Evolutionary conservation across 768 basidiomycete species (phyloP).

Genomic region (Mycena rosella): DNA sequence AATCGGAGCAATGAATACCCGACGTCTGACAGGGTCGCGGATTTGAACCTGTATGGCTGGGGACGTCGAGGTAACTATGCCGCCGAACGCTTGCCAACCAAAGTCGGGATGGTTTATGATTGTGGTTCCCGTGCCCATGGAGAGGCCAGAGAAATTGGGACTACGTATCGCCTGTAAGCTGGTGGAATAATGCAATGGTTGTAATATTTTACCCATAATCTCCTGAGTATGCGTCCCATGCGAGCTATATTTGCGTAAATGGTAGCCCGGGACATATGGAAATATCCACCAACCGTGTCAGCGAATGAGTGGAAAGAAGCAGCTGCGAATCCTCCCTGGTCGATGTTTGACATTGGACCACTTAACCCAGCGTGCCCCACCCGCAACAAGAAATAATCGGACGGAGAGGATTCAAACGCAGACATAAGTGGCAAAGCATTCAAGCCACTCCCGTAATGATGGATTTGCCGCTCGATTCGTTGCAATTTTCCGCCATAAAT

Average conservation of each 20-base stretch:
- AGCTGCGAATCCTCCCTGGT: slow-evolving; percentile 67
- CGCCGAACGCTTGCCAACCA: slow-evolving; percentile 74
- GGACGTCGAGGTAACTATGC: slow-evolving; percentile 56
- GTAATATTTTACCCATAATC: slow-evolving; percentile 58
- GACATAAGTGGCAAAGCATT: slow-evolving; percentile 68
- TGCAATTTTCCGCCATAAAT: slow-evolving; percentile 68
- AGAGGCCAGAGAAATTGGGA: slow-evolving; percentile 68
- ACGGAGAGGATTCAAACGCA: slow-evolving; percentile 60
- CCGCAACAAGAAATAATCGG: slow-evolving; percentile 65
- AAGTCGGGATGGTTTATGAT: slow-evolving; percentile 67
- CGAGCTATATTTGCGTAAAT: slow-evolving; percentile 43
- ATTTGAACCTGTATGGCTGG: slow-evolving; percentile 58
- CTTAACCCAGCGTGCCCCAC: slow-evolving; percentile 65
- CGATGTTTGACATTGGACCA: slow-evolving; percentile 68
- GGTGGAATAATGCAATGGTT: background rate
- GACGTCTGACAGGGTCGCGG: slow-evolving; percentile 61
- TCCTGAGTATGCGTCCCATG: slow-evolving; percentile 70
- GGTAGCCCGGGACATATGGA: background rate
- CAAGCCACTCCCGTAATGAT: slow-evolving; percentile 70
- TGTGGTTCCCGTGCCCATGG: slow-evolving; percentile 62
- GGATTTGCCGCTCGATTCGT: slow-evolving; percentile 68
- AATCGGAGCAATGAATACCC: slow-evolving; percentile 65
- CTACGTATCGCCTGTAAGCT: background rate
- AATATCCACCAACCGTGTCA: slow-evolving; percentile 51
- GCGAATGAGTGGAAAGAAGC: slow-evolving; percentile 73